A percentile compares a stretch with the other conserved stretches of the same genome.
Conservation (phyloP, 768 basidiomycete genomes). For the Crucibulum laeve region DNA sequence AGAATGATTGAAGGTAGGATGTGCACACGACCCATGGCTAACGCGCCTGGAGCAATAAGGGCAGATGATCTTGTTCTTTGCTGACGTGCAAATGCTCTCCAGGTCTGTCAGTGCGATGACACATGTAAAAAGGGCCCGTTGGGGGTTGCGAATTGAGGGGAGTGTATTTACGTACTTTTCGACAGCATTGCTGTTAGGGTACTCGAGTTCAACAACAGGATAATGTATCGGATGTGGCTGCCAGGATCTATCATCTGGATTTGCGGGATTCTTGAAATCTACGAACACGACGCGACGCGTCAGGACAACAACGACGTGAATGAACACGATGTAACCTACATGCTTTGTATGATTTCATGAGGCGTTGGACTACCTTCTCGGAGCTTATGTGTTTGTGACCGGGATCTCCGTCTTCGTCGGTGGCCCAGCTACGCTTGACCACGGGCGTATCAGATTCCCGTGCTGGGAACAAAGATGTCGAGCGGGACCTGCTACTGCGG, state of each 20-base stretch:
- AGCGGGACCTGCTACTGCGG: slow-evolving; percentile 58
- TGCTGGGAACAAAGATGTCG: slow-evolving; percentile 49
- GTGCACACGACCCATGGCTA: too few species aligned
- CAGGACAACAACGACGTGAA: slow-evolving; percentile 1
- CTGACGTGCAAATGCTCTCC: too few species aligned
- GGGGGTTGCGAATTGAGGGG: not conserved
- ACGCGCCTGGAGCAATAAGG: too few species aligned
- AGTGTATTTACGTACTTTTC: slow-evolving; percentile 48
- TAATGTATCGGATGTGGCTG: slow-evolving; percentile 55
- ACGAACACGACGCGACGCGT: slow-evolving; percentile 9
- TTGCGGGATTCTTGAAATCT: slow-evolving; percentile 71
- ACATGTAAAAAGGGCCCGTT: not conserved
- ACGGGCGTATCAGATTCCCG: slow-evolving; percentile 28
- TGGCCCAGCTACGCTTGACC: slow-evolving; percentile 44
- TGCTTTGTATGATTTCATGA: slow-evolving; percentile 65
- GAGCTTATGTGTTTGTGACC: slow-evolving; percentile 55
- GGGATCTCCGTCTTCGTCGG: slow-evolving; percentile 46
- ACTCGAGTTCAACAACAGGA: slow-evolving; percentile 73
- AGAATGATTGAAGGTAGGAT: too few species aligned
- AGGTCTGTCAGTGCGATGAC: too few species aligned
- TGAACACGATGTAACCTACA: slow-evolving; percentile 44
- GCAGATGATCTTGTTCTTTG: too few species aligned
- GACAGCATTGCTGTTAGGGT: slow-evolving; percentile 64
- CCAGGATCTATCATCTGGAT: slow-evolving; percentile 60
- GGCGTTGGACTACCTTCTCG: slow-evolving; percentile 54